phyloP scores from a whole-genome alignment of 192 early-diverging fungal species.

The Geranomyces variabilis region DNA sequence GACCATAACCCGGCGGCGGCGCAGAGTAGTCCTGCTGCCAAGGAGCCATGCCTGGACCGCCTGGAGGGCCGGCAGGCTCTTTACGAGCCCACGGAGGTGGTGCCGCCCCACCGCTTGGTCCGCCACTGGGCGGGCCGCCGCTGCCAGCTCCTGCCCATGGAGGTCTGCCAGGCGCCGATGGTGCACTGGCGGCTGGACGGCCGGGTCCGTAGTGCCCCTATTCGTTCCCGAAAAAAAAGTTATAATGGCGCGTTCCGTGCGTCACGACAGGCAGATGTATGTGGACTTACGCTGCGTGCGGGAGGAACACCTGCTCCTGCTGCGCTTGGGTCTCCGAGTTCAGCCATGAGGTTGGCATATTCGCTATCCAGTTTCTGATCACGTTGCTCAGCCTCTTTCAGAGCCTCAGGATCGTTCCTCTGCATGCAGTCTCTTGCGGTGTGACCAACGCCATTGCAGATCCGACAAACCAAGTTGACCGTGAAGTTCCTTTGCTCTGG shows the following conservation, averaged over 20 bases:
- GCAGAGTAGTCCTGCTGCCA: constrained; percentile 22
- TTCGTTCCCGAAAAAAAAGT: neutral
- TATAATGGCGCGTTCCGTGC: too few species aligned
- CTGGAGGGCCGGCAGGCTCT: neutral
- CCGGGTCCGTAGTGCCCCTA: constrained; percentile 25
- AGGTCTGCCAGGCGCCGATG: constrained; percentile 4
- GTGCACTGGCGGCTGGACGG: neutral
- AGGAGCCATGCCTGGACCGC: constrained; percentile 8
- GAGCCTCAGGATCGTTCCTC: constrained; percentile 79
- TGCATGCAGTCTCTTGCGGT: constrained; percentile 90
- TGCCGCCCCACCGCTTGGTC: neutral
- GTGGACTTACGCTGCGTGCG: neutral
- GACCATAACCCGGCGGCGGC: constrained; percentile 24
- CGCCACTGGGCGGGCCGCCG: neutral
- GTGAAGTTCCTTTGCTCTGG: constrained; percentile 87
- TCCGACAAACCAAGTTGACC: constrained; percentile 80
- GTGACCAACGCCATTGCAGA: constrained; percentile 90
- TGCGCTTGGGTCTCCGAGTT: constrained; percentile 70
- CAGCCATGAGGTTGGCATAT: constrained; percentile 92
- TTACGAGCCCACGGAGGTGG: constrained; percentile 29
- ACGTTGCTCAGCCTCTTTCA: constrained; percentile 72
- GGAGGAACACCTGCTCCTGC: neutral
- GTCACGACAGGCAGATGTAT: neutral
- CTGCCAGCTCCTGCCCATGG: constrained; percentile 17
- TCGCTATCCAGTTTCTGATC: constrained; percentile 88